Evolutionary conservation across 768 basidiomycete species (phyloP), one percentile per base, ranked within the genome.

Genomic region (Podaxis sp.): DNA sequence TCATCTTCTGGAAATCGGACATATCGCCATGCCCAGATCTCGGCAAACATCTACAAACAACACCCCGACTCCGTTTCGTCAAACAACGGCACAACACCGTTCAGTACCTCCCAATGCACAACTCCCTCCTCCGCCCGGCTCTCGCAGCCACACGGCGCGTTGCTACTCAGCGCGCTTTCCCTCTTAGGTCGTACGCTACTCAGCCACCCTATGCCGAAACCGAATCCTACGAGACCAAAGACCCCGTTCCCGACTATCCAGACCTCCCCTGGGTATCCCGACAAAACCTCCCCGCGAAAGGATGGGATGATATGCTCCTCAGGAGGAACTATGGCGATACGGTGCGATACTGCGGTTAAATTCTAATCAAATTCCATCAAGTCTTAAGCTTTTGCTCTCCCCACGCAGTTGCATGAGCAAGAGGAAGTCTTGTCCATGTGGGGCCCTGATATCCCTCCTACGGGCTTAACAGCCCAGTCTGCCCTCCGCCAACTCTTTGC

Each of bases 351-450:
- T 10, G 36, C 56, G 64, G n/a, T 20, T 46, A 46, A 33, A 33
- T 33, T 46, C 20, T n/a, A 46, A 17, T 17, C n/a, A 8, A 17
- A 22, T n/a, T 46, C 10, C 44, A 22, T 20, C 44, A 46, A 46
- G 20, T 17, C 17, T 17, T 17, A 17, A 46, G 20, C 44, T 20
- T 46, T 46, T 46, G 3, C 44, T n/a, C 17, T 46, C 24, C 33
- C 62, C 40, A 28, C 4, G 50, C 69, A 95, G 93, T 74, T 93
- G 36, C 92, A 91, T 63, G 91, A 93, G 73, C 80, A 85, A 69
- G 91, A 93, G 56, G 93, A 95, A 69, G 77, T 90, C 24, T 74
- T 89, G 60, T 91, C 89, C 40, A 91, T 95, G 89, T 94, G 91
- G 91, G 91, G 91, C 26, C 91, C 91, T 22, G 93, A 95, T 69